A percentile compares a stretch with the other conserved stretches of the same genome.
Conservation (phyloP, 106 monocot species). For the Acorus gramineus region DNA sequence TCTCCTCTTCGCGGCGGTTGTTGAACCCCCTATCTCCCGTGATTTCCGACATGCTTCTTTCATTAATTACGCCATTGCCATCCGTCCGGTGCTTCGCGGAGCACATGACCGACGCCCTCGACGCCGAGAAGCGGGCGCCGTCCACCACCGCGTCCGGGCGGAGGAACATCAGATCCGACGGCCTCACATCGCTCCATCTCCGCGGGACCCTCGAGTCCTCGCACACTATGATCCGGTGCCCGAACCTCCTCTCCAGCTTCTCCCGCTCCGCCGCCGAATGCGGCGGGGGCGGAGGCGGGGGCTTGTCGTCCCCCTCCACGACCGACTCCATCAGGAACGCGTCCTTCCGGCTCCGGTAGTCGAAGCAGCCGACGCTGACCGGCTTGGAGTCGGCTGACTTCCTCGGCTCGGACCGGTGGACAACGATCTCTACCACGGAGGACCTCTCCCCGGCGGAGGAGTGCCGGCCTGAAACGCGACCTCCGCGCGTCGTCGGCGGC, state of each 20-base stretch:
- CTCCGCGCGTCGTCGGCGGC: background rate
- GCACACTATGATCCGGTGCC: slow-evolving; percentile 56
- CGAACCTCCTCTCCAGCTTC: slow-evolving; percentile 35
- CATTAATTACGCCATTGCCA: slow-evolving; percentile 6
- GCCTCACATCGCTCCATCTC: slow-evolving; percentile 80
- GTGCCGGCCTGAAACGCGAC: slow-evolving; percentile 57
- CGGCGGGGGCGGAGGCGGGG: slow-evolving; percentile 11
- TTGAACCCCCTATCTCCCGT: slow-evolving; percentile 31
- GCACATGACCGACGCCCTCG: background rate
- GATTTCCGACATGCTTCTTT: slow-evolving; percentile 42
- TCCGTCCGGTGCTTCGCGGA: background rate
- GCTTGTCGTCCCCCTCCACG: too few species aligned
- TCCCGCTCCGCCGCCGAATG: slow-evolving; percentile 20
- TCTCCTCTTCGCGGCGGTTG: background rate
- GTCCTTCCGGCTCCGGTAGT: slow-evolving; percentile 40
- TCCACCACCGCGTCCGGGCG: slow-evolving; percentile 44
- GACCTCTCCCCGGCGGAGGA: slow-evolving; percentile 54
- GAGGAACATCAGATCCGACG: slow-evolving; percentile 68
- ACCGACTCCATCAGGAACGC: background rate
- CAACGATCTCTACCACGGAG: slow-evolving; percentile 11
- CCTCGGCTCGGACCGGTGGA: slow-evolving; percentile 15
- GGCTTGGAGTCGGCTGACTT: background rate
- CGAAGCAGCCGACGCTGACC: slow-evolving; percentile 3
- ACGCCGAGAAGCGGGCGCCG: slow-evolving; percentile 27
- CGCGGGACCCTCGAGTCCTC: slow-evolving; percentile 17